phyloP scores from a whole-genome alignment of 2,329 filamentous ascomycete species.

The Didymella keratinophila region DNA sequence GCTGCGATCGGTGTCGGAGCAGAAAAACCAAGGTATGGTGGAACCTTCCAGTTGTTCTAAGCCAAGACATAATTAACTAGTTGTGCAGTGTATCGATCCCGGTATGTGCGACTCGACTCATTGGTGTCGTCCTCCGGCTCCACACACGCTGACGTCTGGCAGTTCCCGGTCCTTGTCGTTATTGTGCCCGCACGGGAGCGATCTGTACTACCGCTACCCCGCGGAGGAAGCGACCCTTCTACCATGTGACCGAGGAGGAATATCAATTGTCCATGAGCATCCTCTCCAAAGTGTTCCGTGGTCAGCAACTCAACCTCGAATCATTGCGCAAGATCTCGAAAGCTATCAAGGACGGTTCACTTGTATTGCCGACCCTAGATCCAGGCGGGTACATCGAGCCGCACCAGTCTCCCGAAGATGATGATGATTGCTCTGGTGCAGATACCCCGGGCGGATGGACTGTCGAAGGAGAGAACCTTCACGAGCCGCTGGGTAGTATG shows the following conservation, averaged over 20 bases:
- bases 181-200: slow-evolving; percentile 49
- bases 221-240: slow-evolving; percentile 49
- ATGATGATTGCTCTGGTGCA: slow-evolving; percentile 34
- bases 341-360: slow-evolving; percentile 42
- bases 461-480: slow-evolving; percentile 43
- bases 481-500: slow-evolving; percentile 49
- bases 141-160: slow-evolving; percentile 29
- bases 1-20: slow-evolving; percentile 50
- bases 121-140: slow-evolving; percentile 16
- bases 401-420: slow-evolving; percentile 37
- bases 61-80: slow-evolving; percentile 39
- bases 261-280: slow-evolving; percentile 51
- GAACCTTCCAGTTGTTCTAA: slow-evolving; percentile 4
- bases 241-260: slow-evolving; percentile 52
- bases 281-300: slow-evolving; percentile 49
- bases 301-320: slow-evolving; percentile 46
- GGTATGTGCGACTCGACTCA: slow-evolving; percentile 33
- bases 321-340: slow-evolving; percentile 45
- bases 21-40: slow-evolving; percentile 48
- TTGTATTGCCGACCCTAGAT: slow-evolving; percentile 35
- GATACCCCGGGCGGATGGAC: slow-evolving; percentile 32
- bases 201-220: slow-evolving; percentile 48
- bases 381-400: slow-evolving; percentile 35
- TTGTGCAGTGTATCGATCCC: slow-evolving; percentile 49
- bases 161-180: slow-evolving; percentile 51